phyloP scores from a whole-genome alignment of 306 rosid species.

The Vigna hirtella region DNA sequence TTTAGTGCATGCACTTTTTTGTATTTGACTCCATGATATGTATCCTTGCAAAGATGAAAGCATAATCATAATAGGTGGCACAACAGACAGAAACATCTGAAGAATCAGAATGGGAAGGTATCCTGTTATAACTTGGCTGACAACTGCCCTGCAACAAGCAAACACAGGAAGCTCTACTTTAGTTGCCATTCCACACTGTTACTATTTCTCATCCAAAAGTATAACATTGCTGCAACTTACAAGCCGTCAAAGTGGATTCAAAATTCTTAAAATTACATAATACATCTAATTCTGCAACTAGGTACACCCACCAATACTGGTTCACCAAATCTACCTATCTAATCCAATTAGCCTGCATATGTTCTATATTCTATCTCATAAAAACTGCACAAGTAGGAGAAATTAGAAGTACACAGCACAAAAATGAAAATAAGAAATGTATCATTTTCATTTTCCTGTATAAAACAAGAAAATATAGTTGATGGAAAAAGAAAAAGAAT shows the following conservation, averaged over 20 bases:
- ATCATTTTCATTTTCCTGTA: background rate
- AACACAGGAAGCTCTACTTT: slow-evolving; percentile 28
- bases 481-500: background rate
- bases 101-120: slow-evolving; percentile 90
- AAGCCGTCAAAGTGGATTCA: background rate
- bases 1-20: slow-evolving; percentile 72
- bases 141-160: slow-evolving; percentile 68
- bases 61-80: slow-evolving; percentile 78
- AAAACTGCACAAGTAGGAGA: no score
- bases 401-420: no score
- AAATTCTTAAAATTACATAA: no score
- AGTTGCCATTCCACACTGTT: slow-evolving; percentile 8
- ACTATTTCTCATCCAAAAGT: slow-evolving; percentile 4
- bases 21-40: slow-evolving; percentile 73
- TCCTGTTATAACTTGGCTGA: slow-evolving; percentile 81
- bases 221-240: slow-evolving; percentile 21
- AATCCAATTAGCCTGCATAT: no score
- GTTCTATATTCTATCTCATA: no score
- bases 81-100: slow-evolving; percentile 55
- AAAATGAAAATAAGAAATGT: no score
- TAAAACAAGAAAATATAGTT: background rate
- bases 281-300: no score
- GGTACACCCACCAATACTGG: no score
- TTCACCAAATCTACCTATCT: no score
- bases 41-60: slow-evolving; percentile 81